Conservation (phyloP, 495 filamentous ascomycete species). For the Pseudevernia furfuracea region DNA sequence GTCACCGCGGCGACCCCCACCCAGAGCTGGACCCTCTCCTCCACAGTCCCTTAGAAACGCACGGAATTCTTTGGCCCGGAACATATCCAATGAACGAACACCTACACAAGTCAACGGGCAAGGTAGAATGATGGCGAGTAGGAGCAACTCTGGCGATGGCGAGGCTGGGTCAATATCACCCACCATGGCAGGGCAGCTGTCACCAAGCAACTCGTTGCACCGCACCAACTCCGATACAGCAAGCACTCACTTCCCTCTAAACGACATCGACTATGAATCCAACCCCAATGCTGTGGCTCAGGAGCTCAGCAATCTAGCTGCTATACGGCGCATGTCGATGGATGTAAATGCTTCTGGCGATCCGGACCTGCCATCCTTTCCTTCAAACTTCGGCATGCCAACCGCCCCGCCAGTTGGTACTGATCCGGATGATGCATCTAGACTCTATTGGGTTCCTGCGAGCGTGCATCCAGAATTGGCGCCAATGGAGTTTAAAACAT, state of each 20-base stretch:
- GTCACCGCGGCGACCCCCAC: constrained; percentile 27
- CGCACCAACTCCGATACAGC: constrained; percentile 59
- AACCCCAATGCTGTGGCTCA: constrained; percentile 88
- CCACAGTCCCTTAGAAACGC: constrained; percentile 31
- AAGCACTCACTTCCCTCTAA: constrained; percentile 70
- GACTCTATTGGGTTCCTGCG: constrained; percentile 93
- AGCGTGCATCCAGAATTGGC: constrained; percentile 90
- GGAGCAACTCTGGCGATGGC: constrained; percentile 42
- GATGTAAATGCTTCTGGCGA: constrained; percentile 86
- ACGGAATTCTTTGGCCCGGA: constrained; percentile 19
- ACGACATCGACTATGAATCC: constrained; percentile 86
- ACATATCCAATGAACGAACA: constrained; percentile 18
- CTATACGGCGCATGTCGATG: constrained; percentile 96
- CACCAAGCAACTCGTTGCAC: constrained; percentile 54
- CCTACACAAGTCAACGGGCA: constrained; percentile 37
- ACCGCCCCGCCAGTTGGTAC: constrained; percentile 65
- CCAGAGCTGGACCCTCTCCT: constrained; percentile 40
- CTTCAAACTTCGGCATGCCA: constrained; percentile 53
- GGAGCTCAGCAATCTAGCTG: constrained; percentile 91
- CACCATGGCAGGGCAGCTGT: constrained; percentile 42
- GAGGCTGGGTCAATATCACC: constrained; percentile 49
- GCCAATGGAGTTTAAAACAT: constrained; percentile 93
- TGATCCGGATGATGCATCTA: constrained; percentile 79
- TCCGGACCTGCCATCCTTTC: constrained; percentile 85
- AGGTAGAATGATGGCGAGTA: constrained; percentile 34